Evolutionary conservation across 2,329 filamentous ascomycete genomes (phyloP).

Genomic region (Cordyceps cicadae): DNA sequence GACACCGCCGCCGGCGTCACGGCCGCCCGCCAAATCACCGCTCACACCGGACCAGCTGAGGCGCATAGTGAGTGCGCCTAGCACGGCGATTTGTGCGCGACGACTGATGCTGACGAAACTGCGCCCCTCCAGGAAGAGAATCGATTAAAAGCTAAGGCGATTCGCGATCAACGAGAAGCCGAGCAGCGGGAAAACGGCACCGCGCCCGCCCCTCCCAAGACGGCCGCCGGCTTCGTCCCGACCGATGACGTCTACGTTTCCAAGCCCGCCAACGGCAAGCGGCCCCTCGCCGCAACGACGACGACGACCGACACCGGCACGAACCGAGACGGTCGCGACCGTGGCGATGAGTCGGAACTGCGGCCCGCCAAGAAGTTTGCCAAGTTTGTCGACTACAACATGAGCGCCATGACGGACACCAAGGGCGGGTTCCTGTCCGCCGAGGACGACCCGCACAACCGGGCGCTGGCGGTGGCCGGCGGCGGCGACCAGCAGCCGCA

Average conservation of each 20-base stretch:
- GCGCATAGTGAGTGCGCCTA: constrained; percentile 39
- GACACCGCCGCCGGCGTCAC: constrained; percentile 35
- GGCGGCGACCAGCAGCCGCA: constrained; percentile 46
- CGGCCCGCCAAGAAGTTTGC: constrained; percentile 79
- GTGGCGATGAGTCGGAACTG: constrained; percentile 43
- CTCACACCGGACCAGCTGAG: constrained; percentile 47
- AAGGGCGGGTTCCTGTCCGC: constrained; percentile 90
- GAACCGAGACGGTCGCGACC: constrained; percentile 59
- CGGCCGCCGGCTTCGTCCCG: constrained; percentile 62
- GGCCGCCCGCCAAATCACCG: constrained; percentile 31
- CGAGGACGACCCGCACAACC: constrained; percentile 86
- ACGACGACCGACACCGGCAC: constrained; percentile 38
- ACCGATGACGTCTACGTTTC: constrained; percentile 54
- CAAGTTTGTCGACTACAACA: constrained; percentile 95
- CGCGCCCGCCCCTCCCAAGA: constrained; percentile 35
- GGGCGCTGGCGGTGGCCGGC: constrained; percentile 46
- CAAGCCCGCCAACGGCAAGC: constrained; percentile 49
- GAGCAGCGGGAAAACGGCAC: constrained; percentile 41
- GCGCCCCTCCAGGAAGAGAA: constrained; percentile 62
- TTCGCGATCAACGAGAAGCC: constrained; percentile 65
- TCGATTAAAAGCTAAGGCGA: constrained; percentile 78
- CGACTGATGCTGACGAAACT: background rate
- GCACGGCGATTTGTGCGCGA: background rate
- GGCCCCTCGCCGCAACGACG: constrained; percentile 47
- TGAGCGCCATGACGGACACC: constrained; percentile 95